phyloP scores from a whole-genome alignment of 345 rosid species.

The Anastatica hierochuntica region DNA sequence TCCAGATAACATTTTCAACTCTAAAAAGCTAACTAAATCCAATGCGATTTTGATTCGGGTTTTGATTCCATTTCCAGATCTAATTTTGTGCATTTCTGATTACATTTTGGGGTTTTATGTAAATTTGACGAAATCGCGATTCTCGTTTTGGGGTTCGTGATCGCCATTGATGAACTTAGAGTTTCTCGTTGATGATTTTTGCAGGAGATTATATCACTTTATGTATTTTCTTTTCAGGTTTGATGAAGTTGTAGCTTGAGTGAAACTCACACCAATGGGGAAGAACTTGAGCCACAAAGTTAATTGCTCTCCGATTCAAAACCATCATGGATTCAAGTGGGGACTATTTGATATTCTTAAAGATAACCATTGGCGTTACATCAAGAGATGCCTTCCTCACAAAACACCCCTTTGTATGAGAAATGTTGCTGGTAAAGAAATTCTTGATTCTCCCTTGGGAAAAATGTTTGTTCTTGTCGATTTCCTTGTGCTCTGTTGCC shows the following conservation, averaged over 20 bases:
- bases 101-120: too few species aligned
- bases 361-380: slow-evolving; percentile 50
- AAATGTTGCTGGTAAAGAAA: slow-evolving; percentile 22
- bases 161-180: too few species aligned
- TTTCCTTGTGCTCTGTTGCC: too few species aligned
- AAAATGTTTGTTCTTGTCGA: too few species aligned
- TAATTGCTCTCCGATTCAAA: slow-evolving; percentile 22
- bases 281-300: slow-evolving; percentile 29
- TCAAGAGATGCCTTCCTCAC: slow-evolving; percentile 57
- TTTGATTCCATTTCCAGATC: too few species aligned
- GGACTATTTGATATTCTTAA: slow-evolving; percentile 53
- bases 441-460: too few species aligned
- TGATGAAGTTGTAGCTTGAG: slow-evolving; percentile 12
- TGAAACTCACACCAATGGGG: slow-evolving; percentile 32
- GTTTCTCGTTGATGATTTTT: neutral
- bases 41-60: neutral
- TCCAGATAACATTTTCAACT: too few species aligned
- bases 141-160: too few species aligned
- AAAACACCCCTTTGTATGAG: slow-evolving; percentile 21
- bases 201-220: too few species aligned
- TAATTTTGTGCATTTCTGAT: too few species aligned
- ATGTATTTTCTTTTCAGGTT: slow-evolving; percentile 35
- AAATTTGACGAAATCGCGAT: too few species aligned
- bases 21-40: neutral
- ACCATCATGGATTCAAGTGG: slow-evolving; percentile 56